Conservation (phyloP, 2,329 filamentous ascomycete genomes). For the Furcasterigmium furcatum region DNA sequence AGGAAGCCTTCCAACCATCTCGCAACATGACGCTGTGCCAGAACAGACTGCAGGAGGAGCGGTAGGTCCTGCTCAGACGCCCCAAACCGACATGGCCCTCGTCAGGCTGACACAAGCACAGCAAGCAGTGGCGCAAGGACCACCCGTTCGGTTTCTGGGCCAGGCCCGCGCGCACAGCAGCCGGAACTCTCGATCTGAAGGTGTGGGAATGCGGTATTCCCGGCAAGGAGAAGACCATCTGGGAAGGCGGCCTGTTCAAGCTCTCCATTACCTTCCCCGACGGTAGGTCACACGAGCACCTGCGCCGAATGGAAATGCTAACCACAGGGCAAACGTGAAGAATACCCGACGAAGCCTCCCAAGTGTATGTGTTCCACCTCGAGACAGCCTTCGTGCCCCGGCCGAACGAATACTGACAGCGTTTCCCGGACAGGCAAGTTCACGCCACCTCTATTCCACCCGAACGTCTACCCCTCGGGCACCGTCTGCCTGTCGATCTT, state of each 20-base stretch:
- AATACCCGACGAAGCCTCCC: slow-evolving; percentile 97
- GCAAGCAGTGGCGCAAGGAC: slow-evolving; percentile 95
- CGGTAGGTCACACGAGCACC: slow-evolving; percentile 53
- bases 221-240: slow-evolving; percentile 94
- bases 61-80: slow-evolving; percentile 51
- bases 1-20: slow-evolving; percentile 4
- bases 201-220: slow-evolving; percentile 96
- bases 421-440: slow-evolving; percentile 73
- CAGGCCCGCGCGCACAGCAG: slow-evolving; percentile 70
- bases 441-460: slow-evolving; percentile 91
- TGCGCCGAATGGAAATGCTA: slow-evolving; percentile 8
- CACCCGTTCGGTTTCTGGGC: slow-evolving; percentile 98
- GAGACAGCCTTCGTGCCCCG: background rate
- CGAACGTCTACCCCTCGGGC: slow-evolving; percentile 96
- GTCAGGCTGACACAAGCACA: slow-evolving; percentile 33
- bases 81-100: slow-evolving; percentile 4
- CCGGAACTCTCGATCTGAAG: slow-evolving; percentile 86
- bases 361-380: slow-evolving; percentile 70
- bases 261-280: slow-evolving; percentile 90
- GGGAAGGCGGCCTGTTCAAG: slow-evolving; percentile 98
- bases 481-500: slow-evolving; percentile 96
- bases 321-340: slow-evolving; percentile 41
- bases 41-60: slow-evolving; percentile 84
- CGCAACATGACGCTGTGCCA: slow-evolving; percentile 77
- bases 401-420: slow-evolving; percentile 2